Conservation (phyloP, 2,329 filamentous ascomycete species). For the Atkinsonella hypoxylon region DNA sequence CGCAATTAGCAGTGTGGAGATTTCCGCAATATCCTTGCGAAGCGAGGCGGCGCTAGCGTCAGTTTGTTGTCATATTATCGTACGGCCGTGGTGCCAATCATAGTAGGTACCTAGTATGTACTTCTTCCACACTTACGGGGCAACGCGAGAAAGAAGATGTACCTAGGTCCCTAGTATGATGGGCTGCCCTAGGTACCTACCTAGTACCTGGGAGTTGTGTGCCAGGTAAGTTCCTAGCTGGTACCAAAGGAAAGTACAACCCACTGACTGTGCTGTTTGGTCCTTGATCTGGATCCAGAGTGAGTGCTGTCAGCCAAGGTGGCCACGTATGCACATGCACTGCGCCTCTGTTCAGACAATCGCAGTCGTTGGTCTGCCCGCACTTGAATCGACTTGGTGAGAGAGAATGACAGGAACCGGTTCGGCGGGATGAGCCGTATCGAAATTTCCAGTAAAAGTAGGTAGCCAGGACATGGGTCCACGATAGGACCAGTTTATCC, state of each 20-base stretch:
- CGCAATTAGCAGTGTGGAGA: not conserved
- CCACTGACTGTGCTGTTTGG: no score
- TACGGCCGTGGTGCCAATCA: no score
- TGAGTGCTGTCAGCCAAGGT: not conserved
- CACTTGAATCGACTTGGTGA: not conserved
- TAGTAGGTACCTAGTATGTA: no score
- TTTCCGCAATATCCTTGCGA: not conserved
- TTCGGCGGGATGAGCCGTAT: not conserved
- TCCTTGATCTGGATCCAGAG: no score
- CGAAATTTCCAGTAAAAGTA: not conserved
- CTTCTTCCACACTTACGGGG: no score
- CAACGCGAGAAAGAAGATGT: no score
- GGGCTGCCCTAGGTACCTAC: no score
- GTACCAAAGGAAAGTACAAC: no score
- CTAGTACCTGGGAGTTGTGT: no score
- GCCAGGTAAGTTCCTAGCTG: no score
- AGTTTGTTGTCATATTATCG: not conserved
- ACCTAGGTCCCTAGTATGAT: no score
- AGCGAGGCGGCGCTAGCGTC: not conserved
- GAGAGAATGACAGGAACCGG: not conserved
- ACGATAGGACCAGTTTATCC: not conserved
- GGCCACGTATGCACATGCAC: not conserved
- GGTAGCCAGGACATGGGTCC: not conserved
- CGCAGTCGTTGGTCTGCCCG: no score
- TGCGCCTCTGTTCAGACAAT: not conserved